Conservation (phyloP, 169 alveolate species). For the Plasmodium ovale region DNA sequence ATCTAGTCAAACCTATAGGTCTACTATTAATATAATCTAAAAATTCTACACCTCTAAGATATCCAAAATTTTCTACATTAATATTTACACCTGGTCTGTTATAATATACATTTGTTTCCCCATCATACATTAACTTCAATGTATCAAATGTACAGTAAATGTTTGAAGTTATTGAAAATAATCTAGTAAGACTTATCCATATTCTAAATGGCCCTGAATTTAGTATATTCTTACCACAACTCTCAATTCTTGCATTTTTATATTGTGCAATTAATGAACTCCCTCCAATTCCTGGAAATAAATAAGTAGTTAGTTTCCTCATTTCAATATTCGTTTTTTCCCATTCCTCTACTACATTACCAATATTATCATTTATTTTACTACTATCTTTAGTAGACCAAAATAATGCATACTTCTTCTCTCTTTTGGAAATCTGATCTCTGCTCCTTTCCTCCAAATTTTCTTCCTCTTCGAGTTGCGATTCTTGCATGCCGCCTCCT, state of each 20-base stretch:
- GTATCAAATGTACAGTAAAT: slow-evolving; percentile 56
- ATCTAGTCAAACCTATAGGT: slow-evolving; percentile 32
- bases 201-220: slow-evolving; percentile 56
- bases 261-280: slow-evolving; percentile 61
- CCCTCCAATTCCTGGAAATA: slow-evolving; percentile 64
- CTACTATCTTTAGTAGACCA: not conserved
- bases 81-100: slow-evolving; percentile 50
- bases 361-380: not conserved
- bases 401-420: not conserved
- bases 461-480: not conserved
- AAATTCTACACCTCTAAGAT: slow-evolving; percentile 35
- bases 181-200: slow-evolving; percentile 45
- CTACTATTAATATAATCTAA: slow-evolving; percentile 53
- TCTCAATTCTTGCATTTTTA: slow-evolving; percentile 23
- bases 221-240: slow-evolving; percentile 22
- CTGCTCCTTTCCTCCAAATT: not conserved
- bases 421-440: not conserved
- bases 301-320: slow-evolving; percentile 1
- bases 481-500: not conserved
- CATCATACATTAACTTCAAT: slow-evolving; percentile 28
- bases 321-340: not conserved
- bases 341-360: not conserved
- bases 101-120: slow-evolving; percentile 1
- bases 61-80: slow-evolving; percentile 40
- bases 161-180: slow-evolving; percentile 31